Evolutionary conservation across 163 green algal species (phyloP).

Genomic region (Smithsoniella earleae): DNA sequence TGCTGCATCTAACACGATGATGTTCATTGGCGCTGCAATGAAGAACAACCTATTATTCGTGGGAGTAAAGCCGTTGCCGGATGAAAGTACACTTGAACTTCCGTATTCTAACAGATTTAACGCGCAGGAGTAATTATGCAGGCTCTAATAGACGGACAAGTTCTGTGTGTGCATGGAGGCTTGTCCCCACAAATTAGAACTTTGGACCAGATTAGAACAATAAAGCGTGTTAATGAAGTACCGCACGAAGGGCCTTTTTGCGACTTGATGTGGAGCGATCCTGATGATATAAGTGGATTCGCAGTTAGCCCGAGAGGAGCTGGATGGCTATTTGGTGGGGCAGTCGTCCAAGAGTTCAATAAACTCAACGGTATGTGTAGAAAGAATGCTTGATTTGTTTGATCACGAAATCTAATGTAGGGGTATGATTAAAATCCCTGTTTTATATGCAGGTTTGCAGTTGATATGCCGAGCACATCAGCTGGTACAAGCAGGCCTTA

Average conservation of each 20-base stretch:
- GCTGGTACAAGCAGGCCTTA: constrained; percentile 96
- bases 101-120: too few species aligned
- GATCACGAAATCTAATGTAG: constrained; percentile 9
- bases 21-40: too few species aligned
- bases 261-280: constrained; percentile 98
- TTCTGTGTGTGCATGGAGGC: constrained; percentile 96
- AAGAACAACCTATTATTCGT: too few species aligned
- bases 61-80: too few species aligned
- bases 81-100: too few species aligned
- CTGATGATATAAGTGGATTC: constrained; percentile 98
- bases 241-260: constrained; percentile 94
- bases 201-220: constrained; percentile 90
- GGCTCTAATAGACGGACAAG: constrained; percentile 76
- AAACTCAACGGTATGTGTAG: constrained; percentile 71
- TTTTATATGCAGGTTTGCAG: constrained; percentile 56
- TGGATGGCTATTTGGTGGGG: constrained; percentile 92
- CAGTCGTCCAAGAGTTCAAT: constrained; percentile 91
- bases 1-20: too few species aligned
- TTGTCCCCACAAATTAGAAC: constrained; percentile 95
- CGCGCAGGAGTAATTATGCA: too few species aligned
- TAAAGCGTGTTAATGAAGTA: constrained; percentile 96
- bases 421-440: background rate
- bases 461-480: constrained; percentile 95
- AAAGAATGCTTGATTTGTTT: constrained; percentile 3
- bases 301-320: constrained; percentile 79